Percentiles rank a stretch among this genome's conserved stretches.
phyloP scores from a whole-genome alignment of 805 yeast genomes.

The Lipomyces spencermartinsiae region DNA sequence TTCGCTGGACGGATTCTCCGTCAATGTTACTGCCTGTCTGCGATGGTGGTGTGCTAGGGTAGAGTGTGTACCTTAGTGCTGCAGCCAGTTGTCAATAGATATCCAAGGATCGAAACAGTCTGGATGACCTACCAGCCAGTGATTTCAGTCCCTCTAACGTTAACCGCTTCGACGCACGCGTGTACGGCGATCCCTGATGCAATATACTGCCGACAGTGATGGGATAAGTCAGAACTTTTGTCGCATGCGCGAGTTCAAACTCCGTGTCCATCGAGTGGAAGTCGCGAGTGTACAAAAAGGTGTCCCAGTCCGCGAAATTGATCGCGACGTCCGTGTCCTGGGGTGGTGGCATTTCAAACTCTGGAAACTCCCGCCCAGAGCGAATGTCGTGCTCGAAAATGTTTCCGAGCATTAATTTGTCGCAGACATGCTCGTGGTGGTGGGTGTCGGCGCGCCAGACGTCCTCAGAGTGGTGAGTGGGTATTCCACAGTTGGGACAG shows the following conservation, averaged over 20 bases:
- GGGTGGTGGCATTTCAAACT: conserved; percentile 86
- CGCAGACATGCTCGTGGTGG: conserved; percentile 75
- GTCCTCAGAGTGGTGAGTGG: conserved; percentile 88
- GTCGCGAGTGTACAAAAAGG: conserved; percentile 88
- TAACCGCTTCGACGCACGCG: conserved; percentile 74
- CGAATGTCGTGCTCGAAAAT: conserved; percentile 93
- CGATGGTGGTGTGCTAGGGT: conserved; percentile 57
- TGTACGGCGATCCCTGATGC: conserved; percentile 86
- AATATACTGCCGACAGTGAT: conserved; percentile 82
- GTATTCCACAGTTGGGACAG: conserved; percentile 94
- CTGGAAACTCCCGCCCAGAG: conserved; percentile 93
- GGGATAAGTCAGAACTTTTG: conserved; percentile 93
- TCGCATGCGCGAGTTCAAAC: conserved; percentile 92
- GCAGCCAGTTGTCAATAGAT: not conserved
- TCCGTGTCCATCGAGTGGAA: conserved; percentile 97
- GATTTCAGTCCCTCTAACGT: conserved; percentile 93
- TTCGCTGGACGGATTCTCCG: conserved; percentile 63
- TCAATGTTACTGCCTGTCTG: conserved; percentile 26
- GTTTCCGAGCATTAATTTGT: conserved; percentile 82
- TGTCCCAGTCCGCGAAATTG: conserved; percentile 87
- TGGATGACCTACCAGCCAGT: conserved; percentile 55
- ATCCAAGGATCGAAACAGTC: not conserved
- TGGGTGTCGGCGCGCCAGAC: conserved; percentile 85
- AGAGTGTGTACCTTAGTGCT: conserved; percentile 87
- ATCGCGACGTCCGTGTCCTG: conserved; percentile 76